Evolutionary conservation across 805 yeast genomes (phyloP).

Genomic region (Candida insectorum): DNA sequence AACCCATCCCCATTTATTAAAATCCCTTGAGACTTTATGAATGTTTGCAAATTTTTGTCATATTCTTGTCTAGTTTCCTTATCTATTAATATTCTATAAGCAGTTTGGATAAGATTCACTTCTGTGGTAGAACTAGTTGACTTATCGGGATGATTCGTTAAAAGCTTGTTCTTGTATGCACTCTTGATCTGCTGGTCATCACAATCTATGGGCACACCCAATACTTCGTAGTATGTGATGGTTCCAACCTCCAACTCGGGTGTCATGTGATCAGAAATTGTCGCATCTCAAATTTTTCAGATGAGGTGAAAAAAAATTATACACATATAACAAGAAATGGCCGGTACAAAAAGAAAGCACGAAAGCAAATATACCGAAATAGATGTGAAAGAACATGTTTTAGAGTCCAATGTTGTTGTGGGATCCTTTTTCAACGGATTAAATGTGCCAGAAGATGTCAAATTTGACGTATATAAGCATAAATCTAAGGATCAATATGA

Average conservation of each 20-base stretch:
- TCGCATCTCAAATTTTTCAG: slow-evolving; percentile 5
- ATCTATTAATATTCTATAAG: slow-evolving; percentile 57
- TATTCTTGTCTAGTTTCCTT: slow-evolving; percentile 42
- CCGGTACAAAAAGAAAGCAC: slow-evolving; percentile 10
- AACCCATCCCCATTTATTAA: slow-evolving; percentile 55
- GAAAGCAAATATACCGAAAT: slow-evolving; percentile 38
- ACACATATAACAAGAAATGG: neutral
- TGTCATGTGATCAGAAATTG: neutral
- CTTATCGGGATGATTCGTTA: slow-evolving; percentile 81
- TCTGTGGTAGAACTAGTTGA: slow-evolving; percentile 1
- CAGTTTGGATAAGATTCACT: slow-evolving; percentile 49
- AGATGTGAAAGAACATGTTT: slow-evolving; percentile 34
- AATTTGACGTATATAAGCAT: slow-evolving; percentile 61
- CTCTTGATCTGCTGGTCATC: slow-evolving; percentile 42
- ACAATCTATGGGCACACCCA: slow-evolving; percentile 47
- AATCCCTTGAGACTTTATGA: slow-evolving; percentile 16
- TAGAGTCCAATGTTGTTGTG: slow-evolving; percentile 49
- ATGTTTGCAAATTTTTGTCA: slow-evolving; percentile 42
- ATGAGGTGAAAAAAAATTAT: slow-evolving; percentile 9
- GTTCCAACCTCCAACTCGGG: slow-evolving; percentile 1
- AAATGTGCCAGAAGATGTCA: slow-evolving; percentile 52
- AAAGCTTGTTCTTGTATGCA: slow-evolving; percentile 62
- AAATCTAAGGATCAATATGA: slow-evolving; percentile 43
- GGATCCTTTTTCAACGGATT: slow-evolving; percentile 83
- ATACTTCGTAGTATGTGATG: slow-evolving; percentile 48